A percentile compares a stretch with the other conserved stretches of the same genome.
These are phyloP conservation scores for Hemerocallis citrina DNA, from an alignment of 106 monocot species.

Conservation along the genomic window DNA sequence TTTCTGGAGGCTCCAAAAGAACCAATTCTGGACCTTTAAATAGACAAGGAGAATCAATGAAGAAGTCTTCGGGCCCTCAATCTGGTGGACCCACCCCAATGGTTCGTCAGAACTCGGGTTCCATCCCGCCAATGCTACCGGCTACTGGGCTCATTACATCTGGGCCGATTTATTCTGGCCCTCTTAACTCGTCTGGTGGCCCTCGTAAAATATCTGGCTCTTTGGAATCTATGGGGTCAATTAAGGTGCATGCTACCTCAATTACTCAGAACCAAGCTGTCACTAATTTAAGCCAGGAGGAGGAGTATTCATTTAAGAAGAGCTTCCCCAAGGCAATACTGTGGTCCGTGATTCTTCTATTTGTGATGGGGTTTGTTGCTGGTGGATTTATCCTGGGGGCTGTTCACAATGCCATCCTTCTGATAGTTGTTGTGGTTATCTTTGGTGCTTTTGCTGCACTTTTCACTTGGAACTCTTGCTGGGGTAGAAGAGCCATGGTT, in stretches of 20 bases:
- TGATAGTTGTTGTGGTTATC: slow-evolving; percentile 23
- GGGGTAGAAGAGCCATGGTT: slow-evolving; percentile 27
- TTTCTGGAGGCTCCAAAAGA: slow-evolving; percentile 20
- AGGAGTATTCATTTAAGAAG: slow-evolving; percentile 24
- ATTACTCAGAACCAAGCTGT: slow-evolving; percentile 29
- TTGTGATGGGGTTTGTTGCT: slow-evolving; percentile 39
- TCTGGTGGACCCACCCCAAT: slow-evolving; percentile 10
- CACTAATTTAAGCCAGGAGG: slow-evolving; percentile 23
- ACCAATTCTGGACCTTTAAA: slow-evolving; percentile 31
- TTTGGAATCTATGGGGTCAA: slow-evolving; percentile 17
- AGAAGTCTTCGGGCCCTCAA: slow-evolving; percentile 32
- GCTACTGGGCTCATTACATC: slow-evolving; percentile 42
- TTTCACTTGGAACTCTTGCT: slow-evolving; percentile 33
- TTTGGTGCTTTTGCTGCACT: slow-evolving; percentile 17
- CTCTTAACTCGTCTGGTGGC: slow-evolving; percentile 24
- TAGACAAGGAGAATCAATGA: slow-evolving; percentile 19
- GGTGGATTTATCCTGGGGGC: slow-evolving; percentile 41
- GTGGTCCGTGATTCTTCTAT: slow-evolving; percentile 26
- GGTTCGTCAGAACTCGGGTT: slow-evolving; percentile 25
- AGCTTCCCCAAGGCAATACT: slow-evolving; percentile 25
- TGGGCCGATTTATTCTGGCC: slow-evolving; percentile 28
- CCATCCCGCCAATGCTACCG: slow-evolving; percentile 26
- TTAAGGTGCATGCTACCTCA: slow-evolving; percentile 12
- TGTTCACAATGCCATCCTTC: slow-evolving; percentile 40
- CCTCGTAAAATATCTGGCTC: slow-evolving; percentile 26